phyloP scores from a whole-genome alignment of 768 basidiomycete genomes.

The Trametes gibbosa region DNA sequence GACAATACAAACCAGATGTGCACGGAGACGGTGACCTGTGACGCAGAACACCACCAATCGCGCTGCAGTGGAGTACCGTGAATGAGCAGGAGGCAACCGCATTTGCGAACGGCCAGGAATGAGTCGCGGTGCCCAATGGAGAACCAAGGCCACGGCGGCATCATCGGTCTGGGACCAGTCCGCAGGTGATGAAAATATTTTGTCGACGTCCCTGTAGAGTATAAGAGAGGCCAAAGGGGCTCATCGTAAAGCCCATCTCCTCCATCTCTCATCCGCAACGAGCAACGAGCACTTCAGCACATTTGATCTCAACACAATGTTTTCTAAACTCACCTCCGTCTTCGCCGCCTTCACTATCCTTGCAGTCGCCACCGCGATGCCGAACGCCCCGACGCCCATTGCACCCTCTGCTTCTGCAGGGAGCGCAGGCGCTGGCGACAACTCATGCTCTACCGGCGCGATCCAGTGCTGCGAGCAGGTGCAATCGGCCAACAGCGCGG shows the following conservation, averaged over 20 bases:
- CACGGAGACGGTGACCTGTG: not conserved
- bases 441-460: slow-evolving; percentile 1
- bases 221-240: not conserved
- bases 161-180: not conserved
- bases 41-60: not conserved
- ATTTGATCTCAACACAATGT: not conserved
- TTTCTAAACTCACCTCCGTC: not conserved
- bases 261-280: not conserved
- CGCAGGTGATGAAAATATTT: not conserved
- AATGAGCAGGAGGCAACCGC: not conserved
- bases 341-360: slow-evolving; percentile 1
- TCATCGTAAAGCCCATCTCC: not conserved
- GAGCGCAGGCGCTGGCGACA: not conserved
- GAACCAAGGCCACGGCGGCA: not conserved
- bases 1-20: not conserved
- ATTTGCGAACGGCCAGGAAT: not conserved
- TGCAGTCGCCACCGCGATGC: slow-evolving; percentile 4
- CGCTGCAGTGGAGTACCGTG: not conserved
- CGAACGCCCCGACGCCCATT: not conserved
- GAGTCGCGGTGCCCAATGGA: not conserved
- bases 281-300: not conserved
- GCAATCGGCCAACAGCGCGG: slow-evolving; percentile 1
- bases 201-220: not conserved
- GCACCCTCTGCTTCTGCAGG: too few relatives aligned
- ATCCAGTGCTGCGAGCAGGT: slow-evolving; percentile 8